These are phyloP conservation scores for Globisporangium nodosum DNA, from an alignment of 352 stramenopile species.

Conservation along the genomic window DNA sequence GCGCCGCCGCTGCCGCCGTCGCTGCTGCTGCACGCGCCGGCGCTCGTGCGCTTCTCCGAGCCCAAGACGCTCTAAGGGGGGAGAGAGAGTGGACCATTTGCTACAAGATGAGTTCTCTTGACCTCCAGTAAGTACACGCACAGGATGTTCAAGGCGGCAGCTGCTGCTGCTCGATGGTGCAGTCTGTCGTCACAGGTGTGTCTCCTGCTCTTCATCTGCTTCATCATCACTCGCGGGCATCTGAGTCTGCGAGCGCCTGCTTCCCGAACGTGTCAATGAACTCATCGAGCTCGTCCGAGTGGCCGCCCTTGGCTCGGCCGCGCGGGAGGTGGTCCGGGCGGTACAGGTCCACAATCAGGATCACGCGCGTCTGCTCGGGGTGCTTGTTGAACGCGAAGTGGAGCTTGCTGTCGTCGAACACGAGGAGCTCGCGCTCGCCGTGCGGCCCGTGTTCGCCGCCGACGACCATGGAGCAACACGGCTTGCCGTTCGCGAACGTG, in stretches of 20 bases:
- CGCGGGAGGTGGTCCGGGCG: slow-evolving; percentile 74
- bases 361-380: slow-evolving; percentile 48
- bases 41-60: slow-evolving; percentile 35
- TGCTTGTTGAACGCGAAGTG: slow-evolving; percentile 86
- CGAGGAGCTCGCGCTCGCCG: slow-evolving; percentile 69
- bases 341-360: slow-evolving; percentile 88
- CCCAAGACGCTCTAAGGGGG: slow-evolving; percentile 8
- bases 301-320: slow-evolving; percentile 69
- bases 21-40: slow-evolving; percentile 70
- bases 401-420: slow-evolving; percentile 91
- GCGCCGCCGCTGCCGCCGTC: slow-evolving; percentile 37
- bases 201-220: not conserved
- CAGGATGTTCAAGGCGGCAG: not conserved
- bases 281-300: slow-evolving; percentile 86
- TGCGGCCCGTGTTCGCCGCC: slow-evolving; percentile 66
- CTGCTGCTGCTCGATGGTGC: not conserved
- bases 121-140: not conserved
- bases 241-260: slow-evolving; percentile 26
- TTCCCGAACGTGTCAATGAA: slow-evolving; percentile 84
- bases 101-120: not conserved
- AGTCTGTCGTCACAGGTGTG: not conserved
- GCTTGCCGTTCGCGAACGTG: slow-evolving; percentile 38
- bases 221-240: slow-evolving; percentile 6
- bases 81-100: not conserved
- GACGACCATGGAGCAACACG: slow-evolving; percentile 77